These are phyloP conservation scores for Claviceps purpurea DNA, from an alignment of 2,329 filamentous ascomycete genomes.

Conservation along the genomic window DNA sequence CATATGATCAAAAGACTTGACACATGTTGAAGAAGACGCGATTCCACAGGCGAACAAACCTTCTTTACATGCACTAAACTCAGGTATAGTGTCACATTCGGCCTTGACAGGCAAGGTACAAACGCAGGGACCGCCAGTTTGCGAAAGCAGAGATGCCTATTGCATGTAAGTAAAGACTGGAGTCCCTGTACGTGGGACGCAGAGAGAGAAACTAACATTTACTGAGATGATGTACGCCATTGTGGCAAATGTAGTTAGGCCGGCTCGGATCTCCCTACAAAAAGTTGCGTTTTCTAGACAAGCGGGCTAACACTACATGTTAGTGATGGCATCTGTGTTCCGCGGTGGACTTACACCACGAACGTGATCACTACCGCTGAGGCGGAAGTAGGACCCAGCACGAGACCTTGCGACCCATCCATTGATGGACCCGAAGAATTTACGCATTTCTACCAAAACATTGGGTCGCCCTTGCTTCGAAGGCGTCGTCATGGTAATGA, in stretches of 20 bases:
- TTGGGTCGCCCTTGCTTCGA: constrained; percentile 2
- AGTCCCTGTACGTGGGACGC: not conserved
- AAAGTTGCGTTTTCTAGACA: constrained; percentile 58
- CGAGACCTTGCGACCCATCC: constrained; percentile 3
- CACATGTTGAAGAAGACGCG: not conserved
- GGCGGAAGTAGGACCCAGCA: constrained; percentile 4
- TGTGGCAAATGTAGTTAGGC: constrained; percentile 65
- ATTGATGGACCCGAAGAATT: constrained; percentile 34
- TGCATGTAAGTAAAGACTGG: not conserved
- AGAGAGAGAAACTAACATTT: constrained; percentile 30
- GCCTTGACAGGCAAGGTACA: constrained; percentile 36
- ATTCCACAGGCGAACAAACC: constrained; percentile 16
- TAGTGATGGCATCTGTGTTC: not conserved
- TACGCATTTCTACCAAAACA: constrained; percentile 28
- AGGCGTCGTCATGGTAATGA: constrained; percentile 1
- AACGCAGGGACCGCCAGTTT: constrained; percentile 64
- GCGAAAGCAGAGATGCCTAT: constrained; percentile 57
- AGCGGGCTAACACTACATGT: constrained; percentile 35
- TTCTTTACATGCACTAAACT: constrained; percentile 33
- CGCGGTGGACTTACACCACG: not conserved
- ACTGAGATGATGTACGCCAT: constrained; percentile 80
- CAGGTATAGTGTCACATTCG: constrained; percentile 34
- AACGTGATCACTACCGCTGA: constrained; percentile 4
- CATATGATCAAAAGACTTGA: constrained; percentile 2
- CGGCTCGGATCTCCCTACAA: constrained; percentile 65